Evolutionary conservation across 768 basidiomycete species (phyloP).

Genomic region (Porpolomopsis calyptriformis): DNA sequence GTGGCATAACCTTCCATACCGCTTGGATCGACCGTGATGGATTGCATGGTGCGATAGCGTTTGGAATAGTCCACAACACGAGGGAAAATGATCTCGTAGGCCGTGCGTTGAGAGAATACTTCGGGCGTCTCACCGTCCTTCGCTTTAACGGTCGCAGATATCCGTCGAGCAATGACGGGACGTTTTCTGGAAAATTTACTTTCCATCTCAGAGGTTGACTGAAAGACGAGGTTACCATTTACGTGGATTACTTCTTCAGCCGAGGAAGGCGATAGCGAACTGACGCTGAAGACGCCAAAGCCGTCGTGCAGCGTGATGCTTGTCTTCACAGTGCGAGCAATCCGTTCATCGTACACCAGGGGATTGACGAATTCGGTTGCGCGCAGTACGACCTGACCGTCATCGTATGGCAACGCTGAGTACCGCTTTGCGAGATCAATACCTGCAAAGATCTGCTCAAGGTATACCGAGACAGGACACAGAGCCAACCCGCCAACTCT

Average conservation of each 20-base stretch:
- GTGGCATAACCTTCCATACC: slow-evolving; percentile 43
- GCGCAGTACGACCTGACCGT: slow-evolving; percentile 31
- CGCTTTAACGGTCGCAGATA: slow-evolving; percentile 22
- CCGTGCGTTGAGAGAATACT: slow-evolving; percentile 42
- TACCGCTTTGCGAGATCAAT: slow-evolving; percentile 28
- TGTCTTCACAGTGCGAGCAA: slow-evolving; percentile 26
- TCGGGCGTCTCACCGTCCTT: slow-evolving; percentile 23
- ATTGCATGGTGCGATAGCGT: slow-evolving; percentile 47
- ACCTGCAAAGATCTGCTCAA: slow-evolving; percentile 44
- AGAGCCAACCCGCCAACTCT: slow-evolving; percentile 43
- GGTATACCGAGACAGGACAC: slow-evolving; percentile 58
- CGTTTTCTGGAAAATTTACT: slow-evolving; percentile 30
- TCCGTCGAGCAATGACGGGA: slow-evolving; percentile 25
- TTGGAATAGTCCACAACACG: slow-evolving; percentile 55
- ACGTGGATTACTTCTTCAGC: slow-evolving; percentile 30
- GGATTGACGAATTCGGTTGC: slow-evolving; percentile 42
- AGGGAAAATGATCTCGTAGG: slow-evolving; percentile 60
- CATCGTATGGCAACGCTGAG: slow-evolving; percentile 16
- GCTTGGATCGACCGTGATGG: slow-evolving; percentile 37
- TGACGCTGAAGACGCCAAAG: slow-evolving; percentile 35
- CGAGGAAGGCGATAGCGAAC: slow-evolving; percentile 26
- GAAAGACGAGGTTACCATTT: slow-evolving; percentile 36
- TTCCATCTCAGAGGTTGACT: slow-evolving; percentile 19
- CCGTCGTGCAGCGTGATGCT: slow-evolving; percentile 28
- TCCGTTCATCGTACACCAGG: slow-evolving; percentile 33